Percentiles rank a stretch among this genome's conserved stretches.
These are phyloP conservation scores for Metarhizium humberi DNA, from an alignment of 2,329 filamentous ascomycete genomes.

Conservation along the genomic window DNA sequence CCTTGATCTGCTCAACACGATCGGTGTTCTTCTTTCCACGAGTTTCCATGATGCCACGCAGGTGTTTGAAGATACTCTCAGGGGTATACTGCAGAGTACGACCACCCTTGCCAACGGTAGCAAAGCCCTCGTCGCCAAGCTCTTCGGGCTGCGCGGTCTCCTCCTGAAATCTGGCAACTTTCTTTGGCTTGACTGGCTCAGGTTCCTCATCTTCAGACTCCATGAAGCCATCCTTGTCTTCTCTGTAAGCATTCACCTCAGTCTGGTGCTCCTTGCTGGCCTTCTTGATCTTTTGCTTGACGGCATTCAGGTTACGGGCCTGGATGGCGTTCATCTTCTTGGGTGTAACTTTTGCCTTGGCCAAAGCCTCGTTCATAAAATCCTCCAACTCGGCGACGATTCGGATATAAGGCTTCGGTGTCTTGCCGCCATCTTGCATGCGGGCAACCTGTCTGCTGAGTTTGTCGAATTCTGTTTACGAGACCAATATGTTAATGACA, in stretches of 20 bases:
- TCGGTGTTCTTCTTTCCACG: constrained; percentile 99
- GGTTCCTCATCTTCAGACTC: constrained; percentile 72
- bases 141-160: constrained; percentile 39
- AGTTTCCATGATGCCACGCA: constrained; percentile 86
- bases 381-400: constrained; percentile 90
- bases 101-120: constrained; percentile 79
- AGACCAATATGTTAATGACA: constrained; percentile 7
- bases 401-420: constrained; percentile 88
- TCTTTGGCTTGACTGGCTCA: constrained; percentile 36
- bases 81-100: constrained; percentile 86
- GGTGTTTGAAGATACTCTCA: constrained; percentile 96
- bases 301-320: constrained; percentile 86
- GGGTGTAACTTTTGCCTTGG: constrained; percentile 89
- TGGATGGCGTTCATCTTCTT: constrained; percentile 99
- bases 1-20: constrained; percentile 84
- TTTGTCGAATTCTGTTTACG: constrained; percentile 74
- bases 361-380: constrained; percentile 82
- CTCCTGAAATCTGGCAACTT: constrained; percentile 26
- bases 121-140: constrained; percentile 80
- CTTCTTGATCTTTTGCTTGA: constrained; percentile 98
- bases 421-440: constrained; percentile 65
- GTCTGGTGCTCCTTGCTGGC: constrained; percentile 90
- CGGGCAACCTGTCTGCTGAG: constrained; percentile 79
- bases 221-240: constrained; percentile 81
- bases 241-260: constrained; percentile 80